Evolutionary conservation across 2,329 filamentous ascomycete species (phyloP).

Genomic region (Cladophialophora chaetospira): DNA sequence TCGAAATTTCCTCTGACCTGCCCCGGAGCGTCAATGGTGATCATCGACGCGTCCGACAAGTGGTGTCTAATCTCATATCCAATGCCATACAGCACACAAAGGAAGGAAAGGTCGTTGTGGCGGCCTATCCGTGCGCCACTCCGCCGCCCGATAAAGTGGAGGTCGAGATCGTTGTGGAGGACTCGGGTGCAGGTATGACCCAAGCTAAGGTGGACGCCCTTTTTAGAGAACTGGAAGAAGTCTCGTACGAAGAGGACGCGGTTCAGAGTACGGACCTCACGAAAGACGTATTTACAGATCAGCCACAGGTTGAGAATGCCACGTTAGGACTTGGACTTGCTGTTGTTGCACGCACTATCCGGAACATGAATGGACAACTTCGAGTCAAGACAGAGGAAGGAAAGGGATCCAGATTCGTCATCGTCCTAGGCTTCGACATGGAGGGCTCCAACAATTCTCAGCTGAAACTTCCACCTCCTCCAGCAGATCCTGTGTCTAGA

Average conservation of each 20-base stretch:
- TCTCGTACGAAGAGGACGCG: conserved; percentile 62
- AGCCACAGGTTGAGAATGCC: conserved; percentile 43
- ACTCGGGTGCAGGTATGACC: conserved; percentile 71
- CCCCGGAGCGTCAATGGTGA: conserved; percentile 76
- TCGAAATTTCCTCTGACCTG: conserved; percentile 67
- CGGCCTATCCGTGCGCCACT: conserved; percentile 61
- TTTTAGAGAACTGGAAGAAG: conserved; percentile 67
- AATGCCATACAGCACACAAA: conserved; percentile 82
- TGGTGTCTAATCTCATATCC: conserved; percentile 77
- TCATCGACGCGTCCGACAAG: conserved; percentile 76
- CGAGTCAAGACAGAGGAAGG: conserved; percentile 80
- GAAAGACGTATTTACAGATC: conserved; percentile 44
- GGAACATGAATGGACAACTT: conserved; percentile 89
- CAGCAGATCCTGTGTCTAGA: background rate
- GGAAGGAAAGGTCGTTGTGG: conserved; percentile 68
- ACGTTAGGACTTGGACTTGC: conserved; percentile 81
- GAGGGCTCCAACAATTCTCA: conserved; percentile 42
- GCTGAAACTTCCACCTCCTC: background rate
- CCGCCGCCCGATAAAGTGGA: conserved; percentile 52
- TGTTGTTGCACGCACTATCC: conserved; percentile 78
- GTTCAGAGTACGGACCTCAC: conserved; percentile 62
- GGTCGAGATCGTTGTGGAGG: conserved; percentile 73
- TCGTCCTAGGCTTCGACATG: conserved; percentile 74
- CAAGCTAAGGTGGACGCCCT: conserved; percentile 59
- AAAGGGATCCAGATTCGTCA: conserved; percentile 78